Percentiles rank a stretch among this genome's conserved stretches.
Conservation (phyloP, 495 filamentous ascomycete species). For the Chlorociboria aeruginascens region DNA sequence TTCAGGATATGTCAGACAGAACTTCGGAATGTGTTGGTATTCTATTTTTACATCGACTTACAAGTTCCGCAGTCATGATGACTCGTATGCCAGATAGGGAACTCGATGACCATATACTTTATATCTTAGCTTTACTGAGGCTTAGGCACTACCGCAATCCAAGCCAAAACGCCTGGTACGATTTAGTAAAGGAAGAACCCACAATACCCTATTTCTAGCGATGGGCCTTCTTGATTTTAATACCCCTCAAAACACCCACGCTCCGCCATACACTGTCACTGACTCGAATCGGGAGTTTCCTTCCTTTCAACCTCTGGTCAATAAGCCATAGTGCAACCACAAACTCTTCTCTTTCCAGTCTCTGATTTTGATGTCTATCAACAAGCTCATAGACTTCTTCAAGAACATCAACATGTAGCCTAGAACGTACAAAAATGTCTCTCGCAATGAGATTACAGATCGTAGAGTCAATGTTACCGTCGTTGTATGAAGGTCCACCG, state of each 20-base stretch:
- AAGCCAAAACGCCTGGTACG: not conserved
- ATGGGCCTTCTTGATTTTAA: slow-evolving; percentile 14
- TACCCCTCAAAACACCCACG: slow-evolving; percentile 42
- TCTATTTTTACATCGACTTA: no score
- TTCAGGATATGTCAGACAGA: no score
- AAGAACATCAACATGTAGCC: slow-evolving; percentile 53
- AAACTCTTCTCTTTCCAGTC: slow-evolving; percentile 68
- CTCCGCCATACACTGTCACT: slow-evolving; percentile 79
- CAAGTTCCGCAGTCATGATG: no score
- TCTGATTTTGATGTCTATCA: slow-evolving; percentile 46
- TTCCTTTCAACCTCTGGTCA: slow-evolving; percentile 76
- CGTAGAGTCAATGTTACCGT: slow-evolving; percentile 24
- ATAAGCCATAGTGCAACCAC: slow-evolving; percentile 94
- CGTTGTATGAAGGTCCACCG: no score
- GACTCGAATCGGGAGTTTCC: slow-evolving; percentile 73
- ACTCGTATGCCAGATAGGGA: no score
- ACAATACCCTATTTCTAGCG: not conserved
- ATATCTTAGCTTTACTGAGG: no score
- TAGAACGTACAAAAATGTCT: slow-evolving; percentile 76
- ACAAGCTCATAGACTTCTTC: slow-evolving; percentile 83
- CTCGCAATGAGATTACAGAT: slow-evolving; percentile 71
- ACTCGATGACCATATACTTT: no score
- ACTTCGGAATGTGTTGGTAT: no score
- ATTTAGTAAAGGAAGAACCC: not conserved
- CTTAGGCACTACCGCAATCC: no score